Base-by-base conservation (phyloP, 2,329 filamentous ascomycete species). In the Celoporthe dispersa region DNA sequence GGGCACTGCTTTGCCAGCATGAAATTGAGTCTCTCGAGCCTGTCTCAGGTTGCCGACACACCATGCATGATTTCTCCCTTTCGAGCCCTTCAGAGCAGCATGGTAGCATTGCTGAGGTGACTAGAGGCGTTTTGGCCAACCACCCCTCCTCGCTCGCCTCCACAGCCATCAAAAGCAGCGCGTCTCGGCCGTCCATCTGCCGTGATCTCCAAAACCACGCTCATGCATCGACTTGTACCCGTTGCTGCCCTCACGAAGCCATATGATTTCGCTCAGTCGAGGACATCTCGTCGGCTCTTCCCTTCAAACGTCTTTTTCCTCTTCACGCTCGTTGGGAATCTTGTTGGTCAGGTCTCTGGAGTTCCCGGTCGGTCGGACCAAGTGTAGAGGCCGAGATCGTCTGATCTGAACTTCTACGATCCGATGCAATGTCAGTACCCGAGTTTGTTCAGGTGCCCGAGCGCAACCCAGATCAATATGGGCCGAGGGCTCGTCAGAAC, bases 391-490 rank as follows among this genome's bases (percentile, higher is more conserved):
- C 25, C 41, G 12, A 16, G 37, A 22, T 31, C 31, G 41, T 25
- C 33, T 55, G 12, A 12, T 25, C 8, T 28, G 9, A 4, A 44
- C 9, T 41, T 12, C 44, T 22, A 35, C 11, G 19, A 16, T 7
- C 19, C 16, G 16, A 28, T 39, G 14, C 64, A 31, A 62, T 70
- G 68, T 71, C 66, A 61, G 31, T 53, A 25, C 53, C 65, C n/a
- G 67, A 48, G 8, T 71, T 72, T 55, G 48, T 41, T 28, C 65
- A 68, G 16, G 87, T 88, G 73, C 86, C 90, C 2, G 89, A 91
- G 73, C 87, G 88, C 74, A 91, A 91, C 77, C 88, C 89, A 1
- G 88, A 91, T 73, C 88, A 89, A 66, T 83, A 82, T 73, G 79
- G 79, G 22, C 71, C 77, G 16, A 73, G 77, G 16, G 77, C 80